Base-by-base conservation (phyloP, 495 filamentous ascomycete species). In the Penicillium tannophilum region DNA sequence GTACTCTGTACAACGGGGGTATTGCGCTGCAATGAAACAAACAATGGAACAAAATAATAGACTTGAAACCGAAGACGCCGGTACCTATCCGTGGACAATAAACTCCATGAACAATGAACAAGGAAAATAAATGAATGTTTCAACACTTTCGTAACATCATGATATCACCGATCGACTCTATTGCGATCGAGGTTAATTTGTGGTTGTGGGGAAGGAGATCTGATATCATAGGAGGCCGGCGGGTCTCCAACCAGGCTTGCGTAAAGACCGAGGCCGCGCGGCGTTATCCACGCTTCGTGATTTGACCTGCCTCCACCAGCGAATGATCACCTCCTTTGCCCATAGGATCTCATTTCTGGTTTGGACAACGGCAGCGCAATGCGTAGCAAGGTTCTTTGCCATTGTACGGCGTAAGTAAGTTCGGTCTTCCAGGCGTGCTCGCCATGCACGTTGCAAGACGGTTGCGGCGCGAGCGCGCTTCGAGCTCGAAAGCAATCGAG, bases 401-500 rank as follows among this genome's bases (percentile, higher is more conserved):
- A 79, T 68, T 35, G 70, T 64, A 30, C 77, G 78, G 42, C 71
- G 75, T 16, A 67, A 56, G 0, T 64, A 28, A 44, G 66, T 59
- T 19, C 67, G 67, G 4, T 61, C 64, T 43, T 67, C 61, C 14
- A 70, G 52, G 33, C 63, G 64, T n/a, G 59, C 62, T 51, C 79
- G 75, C 72, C 77, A 81, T 39, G 69, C 70, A 20, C 66, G 63
- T 51, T 84, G 79, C 20, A 84, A 68, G 6, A 74, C 58, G 16
- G 65, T 76, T 6, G 80, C 80, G 4, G 82, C 82, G 16, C 74
- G 72, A 31, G 63, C 59, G 23, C 69, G 69, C 55, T 72, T 74
- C 7, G 81, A 80, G 26, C 81, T 74, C 1, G 79, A 75, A 14
- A 89, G 78, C 4, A 90, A 67, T 36, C 86, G 78, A 5, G 84